These are phyloP conservation scores for Grammothele lineata DNA, from an alignment of 768 basidiomycete genomes.

Conservation along the genomic window DNA sequence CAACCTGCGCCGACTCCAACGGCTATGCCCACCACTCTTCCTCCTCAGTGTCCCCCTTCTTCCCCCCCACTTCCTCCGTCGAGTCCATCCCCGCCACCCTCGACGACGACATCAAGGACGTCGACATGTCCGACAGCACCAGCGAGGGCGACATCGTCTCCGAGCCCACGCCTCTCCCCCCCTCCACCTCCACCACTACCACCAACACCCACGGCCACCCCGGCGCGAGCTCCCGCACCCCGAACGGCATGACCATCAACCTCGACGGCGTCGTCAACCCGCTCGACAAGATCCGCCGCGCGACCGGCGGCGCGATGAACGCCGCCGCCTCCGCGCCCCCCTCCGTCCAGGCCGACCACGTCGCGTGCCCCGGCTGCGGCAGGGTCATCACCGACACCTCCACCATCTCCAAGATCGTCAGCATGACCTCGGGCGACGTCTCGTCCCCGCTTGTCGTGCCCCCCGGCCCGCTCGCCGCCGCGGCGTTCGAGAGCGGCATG, in stretches of 20 bases:
- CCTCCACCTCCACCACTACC: conserved; percentile 1
- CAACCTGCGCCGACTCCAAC: conserved; percentile 10
- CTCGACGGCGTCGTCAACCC: conserved; percentile 42
- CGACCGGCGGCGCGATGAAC: conserved; percentile 24
- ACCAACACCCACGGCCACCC: no score
- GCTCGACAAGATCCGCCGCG: conserved; percentile 17
- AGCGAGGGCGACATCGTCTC: conserved; percentile 15
- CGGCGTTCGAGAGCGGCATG: conserved; percentile 57
- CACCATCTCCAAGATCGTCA: conserved; percentile 28
- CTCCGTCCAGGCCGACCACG: conserved; percentile 36
- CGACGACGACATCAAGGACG: conserved; percentile 18
- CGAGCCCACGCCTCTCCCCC: conserved; percentile 19
- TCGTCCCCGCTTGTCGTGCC: conserved; percentile 41
- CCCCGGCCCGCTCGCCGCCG: conserved; percentile 51
- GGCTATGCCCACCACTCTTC: conserved; percentile 14
- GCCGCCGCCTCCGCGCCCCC: conserved; percentile 40
- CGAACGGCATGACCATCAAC: conserved; percentile 45
- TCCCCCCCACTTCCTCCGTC: conserved; percentile 22
- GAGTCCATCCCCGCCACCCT: conserved; percentile 21
- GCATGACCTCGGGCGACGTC: conserved; percentile 19
- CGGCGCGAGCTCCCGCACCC: conserved; percentile 13
- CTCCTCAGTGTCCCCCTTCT: conserved; percentile 21
- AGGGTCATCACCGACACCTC: conserved; percentile 43
- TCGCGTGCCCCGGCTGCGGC: conserved; percentile 54
- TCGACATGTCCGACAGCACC: conserved; percentile 17